Conservation (phyloP, 129 eudicot species). For the Flaveria sonorensis region DNA sequence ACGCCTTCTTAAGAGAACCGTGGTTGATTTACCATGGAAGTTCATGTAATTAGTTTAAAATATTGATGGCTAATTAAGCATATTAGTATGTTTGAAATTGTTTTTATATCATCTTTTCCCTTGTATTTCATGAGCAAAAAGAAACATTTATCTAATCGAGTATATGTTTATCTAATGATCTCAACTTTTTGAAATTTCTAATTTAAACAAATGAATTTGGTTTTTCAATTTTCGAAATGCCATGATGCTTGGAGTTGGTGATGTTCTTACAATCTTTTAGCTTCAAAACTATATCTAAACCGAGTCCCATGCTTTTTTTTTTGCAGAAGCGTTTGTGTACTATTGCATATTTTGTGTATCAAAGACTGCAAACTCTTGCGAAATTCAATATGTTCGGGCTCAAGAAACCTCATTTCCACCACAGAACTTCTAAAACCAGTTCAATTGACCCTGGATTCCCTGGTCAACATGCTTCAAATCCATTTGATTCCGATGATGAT, state of each 20-base stretch:
- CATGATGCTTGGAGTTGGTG: background rate
- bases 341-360: background rate
- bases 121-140: background rate
- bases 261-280: background rate
- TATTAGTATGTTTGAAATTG: background rate
- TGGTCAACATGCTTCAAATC: conserved; percentile 48
- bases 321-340: background rate
- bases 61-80: background rate
- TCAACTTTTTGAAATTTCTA: background rate
- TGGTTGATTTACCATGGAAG: background rate
- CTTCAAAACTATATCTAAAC: background rate
- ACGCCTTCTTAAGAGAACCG: background rate
- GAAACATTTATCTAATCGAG: background rate
- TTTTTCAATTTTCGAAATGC: background rate
- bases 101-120: background rate
- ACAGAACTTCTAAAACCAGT: conserved; percentile 45
- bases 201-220: background rate
- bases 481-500: conserved; percentile 76
- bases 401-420: conserved; percentile 62
- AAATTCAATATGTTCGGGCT: conserved; percentile 58
- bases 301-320: background rate
- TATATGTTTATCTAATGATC: background rate
- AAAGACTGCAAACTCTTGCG: conserved; percentile 23
- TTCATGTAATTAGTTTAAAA: background rate
- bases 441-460: conserved; percentile 53